Base-by-base conservation (phyloP, 768 basidiomycete genomes). In the Russula abietina region DNA sequence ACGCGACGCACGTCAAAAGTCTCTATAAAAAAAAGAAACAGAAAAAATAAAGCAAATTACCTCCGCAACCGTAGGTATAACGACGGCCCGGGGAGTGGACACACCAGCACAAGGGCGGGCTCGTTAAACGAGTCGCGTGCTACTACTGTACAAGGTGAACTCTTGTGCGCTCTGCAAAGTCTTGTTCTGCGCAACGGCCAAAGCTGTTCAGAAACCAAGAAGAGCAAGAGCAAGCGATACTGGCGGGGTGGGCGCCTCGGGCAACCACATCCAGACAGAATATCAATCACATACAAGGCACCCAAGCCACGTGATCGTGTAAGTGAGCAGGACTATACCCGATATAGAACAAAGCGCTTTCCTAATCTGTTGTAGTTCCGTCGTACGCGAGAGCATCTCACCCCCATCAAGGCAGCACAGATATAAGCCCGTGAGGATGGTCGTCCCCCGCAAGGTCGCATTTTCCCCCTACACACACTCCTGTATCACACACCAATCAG, bases 311-410 rank as follows among this genome's bases (percentile, higher is more conserved):
- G 57, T 53, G 51, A 46, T 3, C 39, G 19, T 41, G 48, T 26
- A 22, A 36, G 33, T 12, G 8, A 16, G 50, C 12, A 16, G n/a
- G 2, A 46, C 52, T 33, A 57, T 61, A 2, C 66, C 66, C 26
- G 56, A 67, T 65, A 57, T 54, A 50, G 64, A 58, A 67, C 66
- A 67, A 67, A 57, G 57, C 57, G 46, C 10, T 7, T 51, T 30
- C 66, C 60, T 5, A 28, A 65, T 61, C 41, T 2, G 60, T 54
- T 24, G 22, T 45, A 46, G 45, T 19, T 9, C 30, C 10, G 10
- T 12, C 2, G 4, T 33, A 30, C 28, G 28, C 28, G 28, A n/a
- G n/a, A n/a, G n/a, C n/a, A 30, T 30, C 28, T 30, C 28, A 5
- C 28, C 24, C 14, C 28, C 7, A 3, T 26, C 33, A 9, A 33